These are phyloP conservation scores for Barnettozyma sp. DNA, from an alignment of 805 yeast species.

Conservation along the genomic window DNA sequence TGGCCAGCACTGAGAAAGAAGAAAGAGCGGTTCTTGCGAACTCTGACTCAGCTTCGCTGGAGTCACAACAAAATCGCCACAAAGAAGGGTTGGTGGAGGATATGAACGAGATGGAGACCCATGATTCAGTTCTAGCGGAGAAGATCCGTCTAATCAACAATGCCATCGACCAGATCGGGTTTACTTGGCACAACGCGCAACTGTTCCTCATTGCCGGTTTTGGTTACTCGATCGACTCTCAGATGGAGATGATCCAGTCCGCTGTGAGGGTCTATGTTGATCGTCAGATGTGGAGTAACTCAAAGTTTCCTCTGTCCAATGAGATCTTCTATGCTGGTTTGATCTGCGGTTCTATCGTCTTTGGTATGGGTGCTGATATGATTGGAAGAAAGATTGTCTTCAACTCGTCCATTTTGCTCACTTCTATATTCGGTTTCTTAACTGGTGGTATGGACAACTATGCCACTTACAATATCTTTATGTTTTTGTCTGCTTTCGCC, in stretches of 20 bases:
- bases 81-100: conserved; percentile 5
- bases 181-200: conserved; percentile 45
- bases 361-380: conserved; percentile 46
- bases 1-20: conserved; percentile 1
- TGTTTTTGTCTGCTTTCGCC: conserved; percentile 36
- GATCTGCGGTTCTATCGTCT: conserved; percentile 40
- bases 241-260: conserved; percentile 40
- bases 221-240: conserved; percentile 47
- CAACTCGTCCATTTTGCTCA: conserved; percentile 38
- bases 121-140: conserved; percentile 19
- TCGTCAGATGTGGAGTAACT: conserved; percentile 27
- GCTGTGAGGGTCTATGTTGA: conserved; percentile 40
- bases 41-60: conserved; percentile 4
- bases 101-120: conserved; percentile 25
- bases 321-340: conserved; percentile 43
- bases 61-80: conserved; percentile 3
- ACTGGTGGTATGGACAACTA: conserved; percentile 39
- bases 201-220: conserved; percentile 43
- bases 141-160: conserved; percentile 42
- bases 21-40: neutral
- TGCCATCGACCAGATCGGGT: conserved; percentile 56
- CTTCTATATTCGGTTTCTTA: conserved; percentile 41
- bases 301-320: conserved; percentile 35
- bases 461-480: conserved; percentile 42
- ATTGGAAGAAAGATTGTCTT: conserved; percentile 46